These are phyloP conservation scores for Fraxinus greggii DNA, from an alignment of 305 asterid species.

Conservation along the genomic window DNA sequence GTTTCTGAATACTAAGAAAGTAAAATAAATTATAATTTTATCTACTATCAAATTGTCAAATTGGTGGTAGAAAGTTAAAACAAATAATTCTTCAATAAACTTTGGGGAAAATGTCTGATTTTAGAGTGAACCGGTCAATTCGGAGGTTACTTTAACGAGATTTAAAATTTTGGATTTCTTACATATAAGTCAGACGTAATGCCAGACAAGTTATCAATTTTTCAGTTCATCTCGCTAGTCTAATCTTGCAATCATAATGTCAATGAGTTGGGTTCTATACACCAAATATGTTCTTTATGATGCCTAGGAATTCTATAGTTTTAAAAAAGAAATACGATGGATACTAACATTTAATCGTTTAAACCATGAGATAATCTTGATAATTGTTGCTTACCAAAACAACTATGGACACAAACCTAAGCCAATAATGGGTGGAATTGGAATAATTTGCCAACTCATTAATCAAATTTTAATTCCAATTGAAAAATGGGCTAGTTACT, in stretches of 20 bases:
- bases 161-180: background rate
- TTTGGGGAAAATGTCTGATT: background rate
- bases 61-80: background rate
- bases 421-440: slow-evolving; percentile 29
- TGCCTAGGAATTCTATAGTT: background rate
- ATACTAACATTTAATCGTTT: background rate
- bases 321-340: background rate
- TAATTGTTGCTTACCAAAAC: background rate
- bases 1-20: no score
- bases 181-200: background rate
- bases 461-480: slow-evolving; percentile 1
- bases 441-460: slow-evolving; percentile 43
- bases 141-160: background rate
- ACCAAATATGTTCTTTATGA: background rate
- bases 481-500: background rate
- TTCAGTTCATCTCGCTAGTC: background rate
- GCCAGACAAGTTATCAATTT: background rate
- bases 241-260: no score
- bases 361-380: background rate
- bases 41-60: background rate
- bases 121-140: background rate
- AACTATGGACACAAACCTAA: slow-evolving; percentile 22
- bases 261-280: background rate
- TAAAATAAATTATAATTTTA: no score
- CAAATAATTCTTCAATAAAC: no score